Base-by-base conservation (phyloP, 495 filamentous ascomycete species). In the Staphylotrichum tortipilum region DNA sequence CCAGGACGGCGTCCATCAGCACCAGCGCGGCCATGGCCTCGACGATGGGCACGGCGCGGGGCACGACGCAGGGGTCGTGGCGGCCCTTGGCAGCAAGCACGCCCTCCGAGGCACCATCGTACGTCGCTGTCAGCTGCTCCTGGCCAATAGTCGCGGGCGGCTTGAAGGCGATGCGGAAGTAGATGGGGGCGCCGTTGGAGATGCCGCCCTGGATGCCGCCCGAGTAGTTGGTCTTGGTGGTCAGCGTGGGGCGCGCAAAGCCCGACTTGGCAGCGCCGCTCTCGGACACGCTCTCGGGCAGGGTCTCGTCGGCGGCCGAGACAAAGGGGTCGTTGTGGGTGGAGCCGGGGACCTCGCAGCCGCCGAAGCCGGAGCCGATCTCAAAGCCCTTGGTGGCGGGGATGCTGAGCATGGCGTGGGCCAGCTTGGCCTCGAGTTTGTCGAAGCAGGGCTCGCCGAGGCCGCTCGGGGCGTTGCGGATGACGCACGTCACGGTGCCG, bases 371-470 rank as follows among this genome's bases (percentile, higher is more conserved):
- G 44, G 88, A 94, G 43, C 94, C 92, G 59, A 98, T 84, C 60
- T 97, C 91, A 68, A 98, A 97, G 44, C 86, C 90, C 68, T 98
- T 98, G 19, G 91, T 95, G 6, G 92, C 92, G 10, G 92, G 94
- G 64, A 98, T 94, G 66, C 83, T 89, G 55, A 98, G 82, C 92
- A 98, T 97, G 23, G 89, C 92, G 58, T 97, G 92, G 29, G 83
- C 94, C 23, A 98, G 80, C 68, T 82, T 83, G 18, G 92, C 92
- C 68, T 98, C 92, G 28, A 98, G 76, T 73, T 97, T 97, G 65
- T 95, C 89, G 69, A 98, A 98, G 67, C 81, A 85, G 7, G 92
- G 92, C 74, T 98, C 92, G 33, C 92, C 92, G 3, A 98, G 77
- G 1, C 92, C 94, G 43, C 78, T 77, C 15, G 92, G 92, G 3